Conservation (phyloP, 2,329 filamentous ascomycete genomes). For the Aurifilum marmelostoma region DNA sequence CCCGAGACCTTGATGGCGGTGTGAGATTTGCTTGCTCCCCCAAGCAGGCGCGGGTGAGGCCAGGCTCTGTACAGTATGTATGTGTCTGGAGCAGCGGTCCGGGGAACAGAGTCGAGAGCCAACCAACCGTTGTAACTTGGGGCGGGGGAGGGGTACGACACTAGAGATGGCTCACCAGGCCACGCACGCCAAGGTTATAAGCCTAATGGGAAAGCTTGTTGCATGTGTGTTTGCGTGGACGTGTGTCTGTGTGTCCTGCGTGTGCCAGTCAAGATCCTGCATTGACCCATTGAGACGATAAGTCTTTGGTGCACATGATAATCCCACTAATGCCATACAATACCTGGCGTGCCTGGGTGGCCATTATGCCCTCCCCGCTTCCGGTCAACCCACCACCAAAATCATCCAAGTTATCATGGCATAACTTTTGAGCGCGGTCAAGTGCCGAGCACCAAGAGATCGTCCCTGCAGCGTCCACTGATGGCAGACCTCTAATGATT, state of each 20-base stretch:
- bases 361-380: slow-evolving; percentile 9
- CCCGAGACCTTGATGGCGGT: not conserved
- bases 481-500: slow-evolving; percentile 15
- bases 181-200: slow-evolving; percentile 13
- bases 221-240: not conserved
- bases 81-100: not conserved
- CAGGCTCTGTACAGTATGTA: too few species aligned
- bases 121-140: not conserved
- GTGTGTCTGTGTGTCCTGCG: too few species aligned
- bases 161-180: slow-evolving; percentile 5
- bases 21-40: not conserved
- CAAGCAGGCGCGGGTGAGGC: not conserved
- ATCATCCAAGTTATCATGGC: not conserved
- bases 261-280: not conserved
- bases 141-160: not conserved
- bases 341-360: too few species aligned
- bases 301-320: too few species aligned
- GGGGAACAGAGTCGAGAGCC: not conserved
- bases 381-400: not conserved
- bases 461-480: slow-evolving; percentile 24
- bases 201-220: slow-evolving; percentile 20
- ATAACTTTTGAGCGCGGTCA: slow-evolving; percentile 14
- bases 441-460: slow-evolving; percentile 28
- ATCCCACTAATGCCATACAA: not conserved
- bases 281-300: not conserved